These are phyloP conservation scores for Helotiales sp. DNA, from an alignment of 2,329 filamentous ascomycete species.

Conservation along the genomic window DNA sequence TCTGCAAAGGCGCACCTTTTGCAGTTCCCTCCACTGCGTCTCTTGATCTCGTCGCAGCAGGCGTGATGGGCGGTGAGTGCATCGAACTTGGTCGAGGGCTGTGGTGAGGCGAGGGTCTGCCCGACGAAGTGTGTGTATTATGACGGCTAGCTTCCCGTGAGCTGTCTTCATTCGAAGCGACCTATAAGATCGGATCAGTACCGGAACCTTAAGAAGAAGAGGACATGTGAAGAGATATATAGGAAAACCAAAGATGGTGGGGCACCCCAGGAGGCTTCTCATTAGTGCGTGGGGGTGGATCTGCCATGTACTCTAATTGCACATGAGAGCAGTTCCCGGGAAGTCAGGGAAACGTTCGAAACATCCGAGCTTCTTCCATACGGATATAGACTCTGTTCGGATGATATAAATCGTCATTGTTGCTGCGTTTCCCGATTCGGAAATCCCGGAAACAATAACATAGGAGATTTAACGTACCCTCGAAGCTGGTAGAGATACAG, in stretches of 20 bases:
- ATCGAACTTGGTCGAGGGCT: constrained; percentile 70
- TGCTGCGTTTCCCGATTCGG: constrained; percentile 3
- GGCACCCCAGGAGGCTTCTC: constrained; percentile 17
- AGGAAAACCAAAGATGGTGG: constrained; percentile 22
- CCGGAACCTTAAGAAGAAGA: constrained; percentile 10
- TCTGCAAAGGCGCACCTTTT: constrained; percentile 36
- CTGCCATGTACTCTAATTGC: constrained; percentile 20
- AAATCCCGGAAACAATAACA: constrained; percentile 4
- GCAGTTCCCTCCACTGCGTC: constrained; percentile 43
- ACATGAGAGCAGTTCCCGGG: constrained; percentile 16
- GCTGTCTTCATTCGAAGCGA: constrained; percentile 57
- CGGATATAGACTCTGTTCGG: not conserved
- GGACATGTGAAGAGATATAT: constrained; percentile 18
- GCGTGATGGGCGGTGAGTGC: constrained; percentile 87
- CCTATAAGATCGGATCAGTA: constrained; percentile 41
- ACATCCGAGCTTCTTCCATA: constrained; percentile 7
- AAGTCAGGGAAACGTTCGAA: constrained; percentile 12
- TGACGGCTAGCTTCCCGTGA: constrained; percentile 62
- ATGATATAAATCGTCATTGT: not conserved
- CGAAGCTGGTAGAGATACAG: constrained; percentile 82
- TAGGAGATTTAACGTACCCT: constrained; percentile 60
- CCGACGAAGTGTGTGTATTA: constrained; percentile 64
- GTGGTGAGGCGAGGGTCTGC: constrained; percentile 63
- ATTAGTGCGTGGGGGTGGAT: constrained; percentile 26
- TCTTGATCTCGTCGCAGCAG: constrained; percentile 69